Base-by-base conservation (phyloP, 371 early-diverging fungal species). In the Rhizopus stolonifer region DNA sequence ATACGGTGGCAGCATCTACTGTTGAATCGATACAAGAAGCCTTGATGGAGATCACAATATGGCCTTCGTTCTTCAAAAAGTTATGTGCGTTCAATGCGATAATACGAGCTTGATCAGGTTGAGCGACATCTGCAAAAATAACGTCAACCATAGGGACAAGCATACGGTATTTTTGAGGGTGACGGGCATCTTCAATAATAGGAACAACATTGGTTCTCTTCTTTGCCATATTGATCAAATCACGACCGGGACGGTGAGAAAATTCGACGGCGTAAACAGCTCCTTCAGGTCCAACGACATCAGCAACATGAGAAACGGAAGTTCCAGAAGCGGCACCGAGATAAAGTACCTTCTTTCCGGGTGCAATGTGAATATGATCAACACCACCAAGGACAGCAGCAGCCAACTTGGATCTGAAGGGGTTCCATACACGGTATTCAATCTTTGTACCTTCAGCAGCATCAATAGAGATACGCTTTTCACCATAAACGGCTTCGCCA, bases 381-480 rank as follows among this genome's bases (percentile, higher is more conserved):
- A 98, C 78, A 83, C 99, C 99, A 74, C 99, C 98, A n/a, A 99
- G 84, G 53, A 99, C 92, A 73, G 98, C 99, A 60, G 99, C 99
- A 53, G 99, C 99, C 33, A 99, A 75, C 90, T 99, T 99, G 66
- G 96, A 95, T 77, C 99, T 90, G 92, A 98, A 99, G 54, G 98
- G 99, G 82, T 99, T 99, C 99, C 99, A 99, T 47, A 98, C 96
- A 66, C 99, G 88, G 83, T 99, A 99, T 84, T 99, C 99, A 43
- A 90, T 88, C 85, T 99, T 99, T 70, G 92, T 86, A 40, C 95
- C 93, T 47, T 99, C 98, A 49, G 87, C 79, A 54, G 92, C 94
- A 63, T 95, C 96, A 25, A 97, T 93, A 22, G 92, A 83, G 65
- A 99, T 94, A 67, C 99, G 87, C 88, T 99, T 99, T 81, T 99